Conservation (phyloP, 345 rosid species). For the Cochlearia excelsa region DNA sequence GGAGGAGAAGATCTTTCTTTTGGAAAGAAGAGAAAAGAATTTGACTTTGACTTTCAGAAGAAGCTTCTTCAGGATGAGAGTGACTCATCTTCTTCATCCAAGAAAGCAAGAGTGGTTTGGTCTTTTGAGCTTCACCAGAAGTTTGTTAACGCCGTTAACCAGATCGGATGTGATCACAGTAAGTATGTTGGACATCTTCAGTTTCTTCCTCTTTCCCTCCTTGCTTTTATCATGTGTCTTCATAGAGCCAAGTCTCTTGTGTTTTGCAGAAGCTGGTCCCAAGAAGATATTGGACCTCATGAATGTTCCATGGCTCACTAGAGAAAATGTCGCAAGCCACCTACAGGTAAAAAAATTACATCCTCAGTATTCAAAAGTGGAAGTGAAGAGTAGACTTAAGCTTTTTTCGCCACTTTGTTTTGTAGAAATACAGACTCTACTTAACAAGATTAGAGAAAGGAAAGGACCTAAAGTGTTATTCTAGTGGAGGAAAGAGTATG, state of each 20-base stretch:
- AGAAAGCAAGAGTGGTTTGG: slow-evolving; percentile 97
- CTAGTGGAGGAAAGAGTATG: slow-evolving; percentile 51
- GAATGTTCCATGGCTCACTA: slow-evolving; percentile 92
- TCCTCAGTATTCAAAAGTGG: not conserved
- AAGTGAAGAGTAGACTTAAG: slow-evolving; percentile 1
- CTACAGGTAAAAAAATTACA: slow-evolving; percentile 60
- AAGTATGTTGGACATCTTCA: slow-evolving; percentile 54
- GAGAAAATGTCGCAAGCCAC: slow-evolving; percentile 97
- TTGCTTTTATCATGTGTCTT: not conserved
- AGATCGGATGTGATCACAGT: slow-evolving; percentile 85
- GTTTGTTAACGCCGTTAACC: slow-evolving; percentile 93
- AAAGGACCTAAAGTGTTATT: slow-evolving; percentile 46
- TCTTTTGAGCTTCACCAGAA: slow-evolving; percentile 89
- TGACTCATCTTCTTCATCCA: slow-evolving; percentile 59
- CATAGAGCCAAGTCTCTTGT: slow-evolving; percentile 37
- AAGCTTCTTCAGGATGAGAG: slow-evolving; percentile 57
- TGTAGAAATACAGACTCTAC: slow-evolving; percentile 96
- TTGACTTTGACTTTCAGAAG: slow-evolving; percentile 47
- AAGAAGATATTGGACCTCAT: slow-evolving; percentile 93
- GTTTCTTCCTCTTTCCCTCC: slow-evolving; percentile 13
- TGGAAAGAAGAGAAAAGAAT: slow-evolving; percentile 57
- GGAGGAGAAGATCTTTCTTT: slow-evolving; percentile 47
- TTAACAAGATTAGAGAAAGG: slow-evolving; percentile 78
- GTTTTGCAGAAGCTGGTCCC: slow-evolving; percentile 89
- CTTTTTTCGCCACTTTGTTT: slow-evolving; percentile 6